A percentile compares a stretch with the other conserved stretches of the same genome.
phyloP scores from a whole-genome alignment of 306 rosid genomes.

The Delonix regia region DNA sequence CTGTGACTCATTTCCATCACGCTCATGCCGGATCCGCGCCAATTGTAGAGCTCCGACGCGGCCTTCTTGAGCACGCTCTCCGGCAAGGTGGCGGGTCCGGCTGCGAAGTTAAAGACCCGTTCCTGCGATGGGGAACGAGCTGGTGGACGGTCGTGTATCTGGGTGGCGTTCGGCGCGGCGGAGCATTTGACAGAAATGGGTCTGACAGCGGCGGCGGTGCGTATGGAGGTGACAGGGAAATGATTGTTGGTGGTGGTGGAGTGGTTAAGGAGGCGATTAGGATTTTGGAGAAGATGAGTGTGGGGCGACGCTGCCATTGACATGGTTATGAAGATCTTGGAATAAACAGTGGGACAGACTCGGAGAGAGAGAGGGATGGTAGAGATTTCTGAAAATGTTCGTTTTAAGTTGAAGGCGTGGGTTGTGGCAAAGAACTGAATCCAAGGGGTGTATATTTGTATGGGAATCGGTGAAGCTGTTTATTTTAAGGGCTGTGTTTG shows the following conservation, averaged over 20 bases:
- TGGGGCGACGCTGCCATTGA: conserved; percentile 64
- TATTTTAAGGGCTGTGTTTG: too few relatives aligned
- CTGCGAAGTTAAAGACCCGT: conserved; percentile 90
- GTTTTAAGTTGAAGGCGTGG: background rate
- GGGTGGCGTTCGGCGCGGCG: conserved; percentile 44
- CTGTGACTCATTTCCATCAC: conserved; percentile 99
- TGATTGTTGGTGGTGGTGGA: conserved; percentile 19
- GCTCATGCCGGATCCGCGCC: conserved; percentile 97
- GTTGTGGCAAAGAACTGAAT: background rate
- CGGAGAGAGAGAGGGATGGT: background rate
- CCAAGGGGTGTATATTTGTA: background rate
- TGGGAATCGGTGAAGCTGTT: background rate
- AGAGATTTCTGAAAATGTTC: background rate
- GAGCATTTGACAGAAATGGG: conserved; percentile 66
- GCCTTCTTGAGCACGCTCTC: conserved; percentile 81
- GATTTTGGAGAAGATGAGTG: conserved; percentile 62
- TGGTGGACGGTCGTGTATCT: conserved; percentile 32
- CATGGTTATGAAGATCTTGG: conserved; percentile 40
- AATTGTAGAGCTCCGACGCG: conserved; percentile 79
- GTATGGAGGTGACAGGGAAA: conserved; percentile 39
- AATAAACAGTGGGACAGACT: background rate
- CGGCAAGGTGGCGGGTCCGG: conserved; percentile 91
- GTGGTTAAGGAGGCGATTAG: conserved; percentile 20
- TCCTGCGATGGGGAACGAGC: conserved; percentile 51
- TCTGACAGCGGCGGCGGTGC: conserved; percentile 36